Conservation (phyloP, 768 basidiomycete species). For the Tulasnella calospora region DNA sequence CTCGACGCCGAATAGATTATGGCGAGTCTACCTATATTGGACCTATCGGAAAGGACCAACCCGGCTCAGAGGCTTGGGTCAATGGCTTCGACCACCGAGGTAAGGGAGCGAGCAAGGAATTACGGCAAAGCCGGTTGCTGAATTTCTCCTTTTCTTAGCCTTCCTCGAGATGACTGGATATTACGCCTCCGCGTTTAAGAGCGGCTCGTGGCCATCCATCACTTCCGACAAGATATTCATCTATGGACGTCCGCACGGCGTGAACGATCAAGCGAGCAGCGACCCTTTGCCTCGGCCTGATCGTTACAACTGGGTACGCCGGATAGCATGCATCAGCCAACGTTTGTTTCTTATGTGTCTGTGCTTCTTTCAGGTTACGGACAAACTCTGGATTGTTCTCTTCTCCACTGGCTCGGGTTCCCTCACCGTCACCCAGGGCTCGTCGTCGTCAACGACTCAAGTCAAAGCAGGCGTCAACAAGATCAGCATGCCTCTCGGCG, state of each 20-base stretch:
- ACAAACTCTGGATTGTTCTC: slow-evolving; percentile 23
- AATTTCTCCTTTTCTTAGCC: slow-evolving; percentile 26
- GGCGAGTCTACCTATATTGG: slow-evolving; percentile 74
- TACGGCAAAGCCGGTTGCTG: neutral
- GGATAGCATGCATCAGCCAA: too few relatives aligned
- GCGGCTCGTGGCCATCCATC: slow-evolving; percentile 32
- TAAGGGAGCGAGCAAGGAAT: slow-evolving; percentile 23
- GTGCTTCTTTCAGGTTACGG: neutral
- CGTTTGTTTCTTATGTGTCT: too few relatives aligned
- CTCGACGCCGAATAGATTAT: slow-evolving; percentile 43
- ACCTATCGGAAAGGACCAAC: slow-evolving; percentile 55
- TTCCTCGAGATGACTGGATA: slow-evolving; percentile 29
- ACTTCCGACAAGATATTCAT: slow-evolving; percentile 33
- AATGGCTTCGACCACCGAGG: slow-evolving; percentile 50
- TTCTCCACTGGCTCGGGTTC: slow-evolving; percentile 23
- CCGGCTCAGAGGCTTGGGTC: slow-evolving; percentile 69
- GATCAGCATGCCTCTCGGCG: slow-evolving; percentile 52
- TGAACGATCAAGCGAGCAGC: slow-evolving; percentile 41
- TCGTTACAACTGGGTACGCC: slow-evolving; percentile 36
- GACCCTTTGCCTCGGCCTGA: slow-evolving; percentile 35
- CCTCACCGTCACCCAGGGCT: slow-evolving; percentile 13
- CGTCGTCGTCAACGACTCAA: neutral
- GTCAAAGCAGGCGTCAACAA: slow-evolving; percentile 20
- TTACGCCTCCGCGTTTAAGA: slow-evolving; percentile 33
- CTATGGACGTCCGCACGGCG: slow-evolving; percentile 43